These are phyloP conservation scores for Russula foetens DNA, from an alignment of 768 basidiomycete genomes.

Conservation along the genomic window DNA sequence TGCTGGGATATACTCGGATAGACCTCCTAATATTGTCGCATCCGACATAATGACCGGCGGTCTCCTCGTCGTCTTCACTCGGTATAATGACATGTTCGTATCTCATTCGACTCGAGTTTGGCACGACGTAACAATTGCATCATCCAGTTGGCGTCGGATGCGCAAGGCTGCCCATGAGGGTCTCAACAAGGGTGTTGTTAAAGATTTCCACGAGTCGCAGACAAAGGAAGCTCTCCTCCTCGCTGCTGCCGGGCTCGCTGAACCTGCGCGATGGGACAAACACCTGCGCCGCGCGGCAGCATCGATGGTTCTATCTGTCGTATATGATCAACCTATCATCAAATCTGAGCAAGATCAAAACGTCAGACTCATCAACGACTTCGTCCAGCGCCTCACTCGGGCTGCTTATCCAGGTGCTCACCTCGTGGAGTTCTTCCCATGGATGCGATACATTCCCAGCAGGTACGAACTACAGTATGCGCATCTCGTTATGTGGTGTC, in stretches of 20 bases:
- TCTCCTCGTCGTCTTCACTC: constrained; percentile 15
- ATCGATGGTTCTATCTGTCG: constrained; percentile 25
- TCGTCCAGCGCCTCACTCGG: constrained; percentile 25
- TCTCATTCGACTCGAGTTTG: neutral
- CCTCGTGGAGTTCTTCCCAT: constrained; percentile 18
- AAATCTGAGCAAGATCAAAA: constrained; percentile 15
- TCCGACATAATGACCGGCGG: constrained; percentile 19
- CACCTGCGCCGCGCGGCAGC: constrained; percentile 27
- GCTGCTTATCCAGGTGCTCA: constrained; percentile 32
- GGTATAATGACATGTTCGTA: constrained; percentile 15
- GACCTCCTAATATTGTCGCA: constrained; percentile 19
- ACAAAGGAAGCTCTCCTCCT: constrained; percentile 28
- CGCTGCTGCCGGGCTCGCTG: constrained; percentile 23
- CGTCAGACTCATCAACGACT: constrained; percentile 22
- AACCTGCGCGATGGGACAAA: constrained; percentile 27
- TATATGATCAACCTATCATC: constrained; percentile 22
- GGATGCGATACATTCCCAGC: constrained; percentile 17
- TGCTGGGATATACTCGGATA: constrained; percentile 26
- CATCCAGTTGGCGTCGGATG: constrained; percentile 30
- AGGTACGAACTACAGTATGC: neutral
- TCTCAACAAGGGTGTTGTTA: constrained; percentile 24
- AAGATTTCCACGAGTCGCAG: constrained; percentile 25
- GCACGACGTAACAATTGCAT: neutral
- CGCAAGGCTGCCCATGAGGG: constrained; percentile 30
- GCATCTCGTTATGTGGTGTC: neutral